Evolutionary conservation across 352 stramenopile species (phyloP), one percentile per base, ranked within the genome.

Genomic region (Pythium grandisporangium): DNA sequence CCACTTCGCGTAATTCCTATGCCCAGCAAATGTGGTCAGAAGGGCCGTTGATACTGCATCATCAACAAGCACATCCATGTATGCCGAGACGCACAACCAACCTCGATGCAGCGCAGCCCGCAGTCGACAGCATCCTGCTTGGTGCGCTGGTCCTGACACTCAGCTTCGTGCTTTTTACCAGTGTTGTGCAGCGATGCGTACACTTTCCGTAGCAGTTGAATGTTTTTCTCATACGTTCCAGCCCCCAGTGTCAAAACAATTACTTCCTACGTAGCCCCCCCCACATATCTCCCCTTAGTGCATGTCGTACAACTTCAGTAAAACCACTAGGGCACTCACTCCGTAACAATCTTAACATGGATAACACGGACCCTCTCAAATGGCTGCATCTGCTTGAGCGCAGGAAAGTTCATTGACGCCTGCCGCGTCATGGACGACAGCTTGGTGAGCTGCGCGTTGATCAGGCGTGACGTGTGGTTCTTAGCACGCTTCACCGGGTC

Each of bases 121-220:
- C 70, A 79, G 61, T 93, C 80, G 11, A 66, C 45, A 1, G 80
- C 78, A 45, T 93, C 77, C 51, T 91, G 72, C 48, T 91, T 88
- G 10, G 80, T 93, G 27, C 69, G 70, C 38, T 82, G 43, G 17
- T 65, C 48, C 49, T 89, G 73, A 27, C 68, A 78, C 38, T 84
- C 70, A 17, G 55, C 61, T 35, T 93, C 80, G 51, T 73, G 73
- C 38, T 62, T 51, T 45, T 90, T 90, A 37, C 76, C 80, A 6
- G 63, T 63, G 16, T 93, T 87, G 49, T 93, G 80, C 47, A 88
- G 54, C 40, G 55, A 42, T 8, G 76, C 74, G 29, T 93, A 93
- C 43, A 91, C 77, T 37, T 72, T 76, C 12, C 80, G 70, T 37
- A 93, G 61, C 41, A 61, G 40, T 56, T 89, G 74, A n/a, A 93